These are phyloP conservation scores for Paramecium pentaurelia DNA, from an alignment of 73 alveolate species.

Conservation along the genomic window DNA sequence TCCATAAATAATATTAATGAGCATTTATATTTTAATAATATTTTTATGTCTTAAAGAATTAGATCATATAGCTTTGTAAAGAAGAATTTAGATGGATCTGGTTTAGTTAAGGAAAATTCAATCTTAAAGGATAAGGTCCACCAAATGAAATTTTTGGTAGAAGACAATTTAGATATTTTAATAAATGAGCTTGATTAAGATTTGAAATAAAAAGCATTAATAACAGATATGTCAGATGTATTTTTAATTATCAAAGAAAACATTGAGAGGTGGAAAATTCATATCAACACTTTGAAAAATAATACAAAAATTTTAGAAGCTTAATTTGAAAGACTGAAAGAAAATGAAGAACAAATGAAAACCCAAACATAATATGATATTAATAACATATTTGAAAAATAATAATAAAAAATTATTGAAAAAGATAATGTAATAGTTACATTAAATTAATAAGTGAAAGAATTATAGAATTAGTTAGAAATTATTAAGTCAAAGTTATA, in stretches of 20 bases:
- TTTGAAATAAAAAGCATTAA: background rate
- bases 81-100: background rate
- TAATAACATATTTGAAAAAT: background rate
- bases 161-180: conserved; percentile 7
- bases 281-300: background rate
- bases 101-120: background rate
- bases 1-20: background rate
- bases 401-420: background rate
- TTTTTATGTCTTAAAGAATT: background rate
- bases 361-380: background rate
- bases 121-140: background rate
- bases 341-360: background rate
- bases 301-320: background rate
- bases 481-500: background rate
- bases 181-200: background rate
- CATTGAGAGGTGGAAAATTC: background rate
- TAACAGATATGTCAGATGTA: background rate
- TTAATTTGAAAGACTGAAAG: background rate
- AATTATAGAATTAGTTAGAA: background rate
- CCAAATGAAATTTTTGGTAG: background rate
- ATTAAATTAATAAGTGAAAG: background rate
- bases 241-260: background rate
- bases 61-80: background rate
- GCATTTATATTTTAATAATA: background rate
- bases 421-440: background rate